Evolutionary conservation across 1,284 basidiomycete species (phyloP).

Genomic region (Puccinia hordei): DNA sequence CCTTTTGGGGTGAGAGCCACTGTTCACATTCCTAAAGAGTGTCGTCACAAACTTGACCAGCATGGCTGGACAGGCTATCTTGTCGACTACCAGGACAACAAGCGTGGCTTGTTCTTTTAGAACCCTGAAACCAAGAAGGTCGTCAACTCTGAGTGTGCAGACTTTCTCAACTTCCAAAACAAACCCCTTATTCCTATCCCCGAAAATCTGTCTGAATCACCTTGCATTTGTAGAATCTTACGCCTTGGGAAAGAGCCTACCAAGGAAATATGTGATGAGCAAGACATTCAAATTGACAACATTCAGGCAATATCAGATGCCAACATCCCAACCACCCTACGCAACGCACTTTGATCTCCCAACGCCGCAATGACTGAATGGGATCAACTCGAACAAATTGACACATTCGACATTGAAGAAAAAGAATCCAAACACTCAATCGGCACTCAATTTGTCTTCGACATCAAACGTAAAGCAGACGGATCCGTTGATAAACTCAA

Average conservation of each 20-base stretch:
- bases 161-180: not conserved
- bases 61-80: not conserved
- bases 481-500: not conserved
- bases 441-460: not conserved
- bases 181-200: not conserved
- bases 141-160: not conserved
- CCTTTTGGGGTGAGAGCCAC: not conserved
- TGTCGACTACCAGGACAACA: not conserved
- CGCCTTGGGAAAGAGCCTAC: not conserved
- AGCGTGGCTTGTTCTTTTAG: not conserved
- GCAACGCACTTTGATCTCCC: not conserved
- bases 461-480: constrained; percentile 8
- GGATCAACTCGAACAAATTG: not conserved
- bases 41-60: not conserved
- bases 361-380: not conserved
- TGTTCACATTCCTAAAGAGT: constrained; percentile 22
- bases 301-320: not conserved
- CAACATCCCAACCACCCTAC: not conserved
- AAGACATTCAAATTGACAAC: not conserved
- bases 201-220: not conserved
- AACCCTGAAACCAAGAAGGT: not conserved
- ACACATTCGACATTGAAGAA: not conserved
- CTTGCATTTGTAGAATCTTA: not conserved
- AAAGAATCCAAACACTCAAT: not conserved
- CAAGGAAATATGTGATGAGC: not conserved